Evolutionary conservation across 129 eudicot genomes (phyloP).

Genomic region (Daucus carota): DH1_v3.0 NC_030383.2:48711001-48711500

Average conservation of each 20-base stretch:
- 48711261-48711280: slow-evolving; percentile 15
- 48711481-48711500: too few species aligned
- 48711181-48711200: slow-evolving; percentile 20
- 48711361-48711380: slow-evolving; percentile 69
- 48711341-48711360: slow-evolving; percentile 62
- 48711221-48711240: background rate
- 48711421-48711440: background rate
- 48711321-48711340: slow-evolving; percentile 72
- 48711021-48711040: slow-evolving; percentile 18
- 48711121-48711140: slow-evolving; percentile 50
- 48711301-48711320: slow-evolving; percentile 63
- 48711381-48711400: slow-evolving; percentile 19
- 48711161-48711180: slow-evolving; percentile 85
- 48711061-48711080: too few species aligned
- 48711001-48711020: slow-evolving; percentile 81
- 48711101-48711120: slow-evolving; percentile 49
- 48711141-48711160: slow-evolving; percentile 54
- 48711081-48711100: background rate
- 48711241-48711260: background rate
- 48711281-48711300: slow-evolving; percentile 94
- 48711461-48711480: background rate
- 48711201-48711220: background rate
- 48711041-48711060: background rate
- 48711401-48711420: background rate
- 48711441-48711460: background rate